These are phyloP conservation scores for Davidsoniella virescens DNA, from an alignment of 2,329 filamentous ascomycete species.

Conservation along the genomic window DNA sequence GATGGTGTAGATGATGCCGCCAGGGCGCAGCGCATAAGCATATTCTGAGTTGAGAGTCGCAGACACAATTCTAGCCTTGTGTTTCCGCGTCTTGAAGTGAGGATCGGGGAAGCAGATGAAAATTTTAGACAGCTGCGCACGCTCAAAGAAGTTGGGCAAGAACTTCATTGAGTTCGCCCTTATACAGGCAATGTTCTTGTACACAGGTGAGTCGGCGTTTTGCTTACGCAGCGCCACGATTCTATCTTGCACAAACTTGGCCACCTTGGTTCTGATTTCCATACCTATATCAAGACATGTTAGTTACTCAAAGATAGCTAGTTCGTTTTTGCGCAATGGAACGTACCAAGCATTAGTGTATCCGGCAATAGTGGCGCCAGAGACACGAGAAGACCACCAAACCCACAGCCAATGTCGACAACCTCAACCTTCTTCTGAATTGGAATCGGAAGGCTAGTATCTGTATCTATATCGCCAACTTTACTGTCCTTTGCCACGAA, in stretches of 20 bases:
- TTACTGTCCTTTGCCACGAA: slow-evolving; percentile 34
- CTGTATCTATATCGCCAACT: slow-evolving; percentile 7
- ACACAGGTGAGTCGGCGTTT: slow-evolving; percentile 35
- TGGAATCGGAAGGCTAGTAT: slow-evolving; percentile 4
- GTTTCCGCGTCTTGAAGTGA: slow-evolving; percentile 93
- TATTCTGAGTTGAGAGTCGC: slow-evolving; percentile 83
- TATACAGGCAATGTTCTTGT: slow-evolving; percentile 77
- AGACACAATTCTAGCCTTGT: slow-evolving; percentile 90
- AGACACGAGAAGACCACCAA: slow-evolving; percentile 78
- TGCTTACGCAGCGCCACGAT: slow-evolving; percentile 66
- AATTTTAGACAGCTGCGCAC: slow-evolving; percentile 68
- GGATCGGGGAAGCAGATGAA: slow-evolving; percentile 98
- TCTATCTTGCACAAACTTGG: slow-evolving; percentile 78
- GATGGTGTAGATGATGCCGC: slow-evolving; percentile 85
- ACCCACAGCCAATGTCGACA: slow-evolving; percentile 93
- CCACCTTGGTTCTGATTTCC: slow-evolving; percentile 82
- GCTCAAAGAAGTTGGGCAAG: slow-evolving; percentile 88
- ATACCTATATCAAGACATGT: slow-evolving; percentile 39
- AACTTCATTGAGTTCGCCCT: slow-evolving; percentile 98
- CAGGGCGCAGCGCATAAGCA: slow-evolving; percentile 67
- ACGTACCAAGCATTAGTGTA: slow-evolving; percentile 62
- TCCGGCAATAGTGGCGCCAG: slow-evolving; percentile 68
- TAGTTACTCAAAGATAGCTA: not conserved
- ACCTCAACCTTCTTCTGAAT: slow-evolving; percentile 57
- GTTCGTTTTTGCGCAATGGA: not conserved